phyloP scores from a whole-genome alignment of 1,139 yeast species.

The Dujonia santamariae region DNA sequence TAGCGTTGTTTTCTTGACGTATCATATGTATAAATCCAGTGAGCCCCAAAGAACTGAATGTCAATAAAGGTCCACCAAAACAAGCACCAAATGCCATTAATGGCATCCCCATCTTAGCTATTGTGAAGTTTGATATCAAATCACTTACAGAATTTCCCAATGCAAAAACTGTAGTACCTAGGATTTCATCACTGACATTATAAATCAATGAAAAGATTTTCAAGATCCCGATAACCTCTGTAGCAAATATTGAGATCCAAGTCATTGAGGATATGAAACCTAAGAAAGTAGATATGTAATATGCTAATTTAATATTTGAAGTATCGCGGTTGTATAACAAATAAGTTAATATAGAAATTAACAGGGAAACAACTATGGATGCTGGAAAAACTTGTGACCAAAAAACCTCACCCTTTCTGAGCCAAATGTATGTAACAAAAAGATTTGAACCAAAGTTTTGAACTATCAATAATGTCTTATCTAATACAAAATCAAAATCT shows the following conservation, averaged over 20 bases:
- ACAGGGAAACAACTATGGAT: conserved; percentile 11
- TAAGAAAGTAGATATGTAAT: conserved; percentile 35
- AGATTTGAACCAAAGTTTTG: conserved; percentile 19
- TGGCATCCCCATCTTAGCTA: conserved; percentile 84
- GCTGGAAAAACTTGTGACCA: conserved; percentile 12
- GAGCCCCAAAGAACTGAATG: conserved; percentile 46
- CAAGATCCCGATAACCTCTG: conserved; percentile 68
- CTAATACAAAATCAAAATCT: conserved; percentile 13
- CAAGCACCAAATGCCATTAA: conserved; percentile 94
- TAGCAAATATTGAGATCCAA: conserved; percentile 77
- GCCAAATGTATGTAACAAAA: conserved; percentile 14
- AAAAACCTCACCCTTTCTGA: conserved; percentile 5
- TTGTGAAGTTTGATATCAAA: conserved; percentile 76
- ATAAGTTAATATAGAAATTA: conserved; percentile 9
- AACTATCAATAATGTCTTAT: conserved; percentile 15
- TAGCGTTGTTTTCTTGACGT: background rate
- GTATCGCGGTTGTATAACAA: conserved; percentile 7
- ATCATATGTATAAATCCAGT: conserved; percentile 56
- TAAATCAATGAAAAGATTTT: conserved; percentile 60
- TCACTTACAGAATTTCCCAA: conserved; percentile 93
- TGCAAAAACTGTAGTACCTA: conserved; percentile 87
- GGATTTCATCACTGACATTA: conserved; percentile 69
- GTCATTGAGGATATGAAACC: conserved; percentile 71
- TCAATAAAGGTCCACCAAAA: conserved; percentile 82
- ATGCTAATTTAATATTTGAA: conserved; percentile 15